A percentile compares a stretch with the other conserved stretches of the same genome.
Evolutionary conservation across 177 flowering plant species (phyloP).

Genomic region (Vitis hybrid): DNA sequence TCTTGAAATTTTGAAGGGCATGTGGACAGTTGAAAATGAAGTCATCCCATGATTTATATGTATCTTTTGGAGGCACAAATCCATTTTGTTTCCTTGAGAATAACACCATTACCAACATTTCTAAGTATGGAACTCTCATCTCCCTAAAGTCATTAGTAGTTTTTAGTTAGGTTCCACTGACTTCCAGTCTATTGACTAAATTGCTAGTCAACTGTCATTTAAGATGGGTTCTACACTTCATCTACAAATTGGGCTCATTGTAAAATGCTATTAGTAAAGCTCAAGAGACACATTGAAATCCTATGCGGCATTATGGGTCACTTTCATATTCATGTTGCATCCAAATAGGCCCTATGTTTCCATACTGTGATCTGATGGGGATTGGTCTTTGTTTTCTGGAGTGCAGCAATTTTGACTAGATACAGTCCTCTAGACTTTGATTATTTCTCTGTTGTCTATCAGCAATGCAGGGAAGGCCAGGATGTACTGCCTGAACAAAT

Average conservation of each 20-base stretch:
- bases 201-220: too few species aligned
- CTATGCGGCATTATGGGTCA: neutral
- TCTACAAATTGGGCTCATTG: too few species aligned
- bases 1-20: neutral
- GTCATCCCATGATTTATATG: neutral
- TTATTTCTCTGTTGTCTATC: slow-evolving; percentile 12
- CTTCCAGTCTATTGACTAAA: too few species aligned
- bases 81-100: neutral
- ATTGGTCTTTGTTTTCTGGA: neutral
- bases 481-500: slow-evolving; percentile 60
- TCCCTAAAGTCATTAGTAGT: too few species aligned
- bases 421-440: slow-evolving; percentile 4
- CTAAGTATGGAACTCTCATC: neutral
- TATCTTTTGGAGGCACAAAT: neutral
- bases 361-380: neutral
- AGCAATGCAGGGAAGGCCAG: slow-evolving; percentile 63
- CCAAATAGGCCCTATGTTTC: neutral
- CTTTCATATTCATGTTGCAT: neutral
- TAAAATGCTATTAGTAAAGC: neutral
- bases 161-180: too few species aligned
- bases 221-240: too few species aligned
- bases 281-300: neutral
- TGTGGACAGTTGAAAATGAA: neutral
- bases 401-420: neutral
- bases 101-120: neutral